These are phyloP conservation scores for Carex parvula DNA, from an alignment of 176 grass and related monocot species.

Conservation along the genomic window DNA sequence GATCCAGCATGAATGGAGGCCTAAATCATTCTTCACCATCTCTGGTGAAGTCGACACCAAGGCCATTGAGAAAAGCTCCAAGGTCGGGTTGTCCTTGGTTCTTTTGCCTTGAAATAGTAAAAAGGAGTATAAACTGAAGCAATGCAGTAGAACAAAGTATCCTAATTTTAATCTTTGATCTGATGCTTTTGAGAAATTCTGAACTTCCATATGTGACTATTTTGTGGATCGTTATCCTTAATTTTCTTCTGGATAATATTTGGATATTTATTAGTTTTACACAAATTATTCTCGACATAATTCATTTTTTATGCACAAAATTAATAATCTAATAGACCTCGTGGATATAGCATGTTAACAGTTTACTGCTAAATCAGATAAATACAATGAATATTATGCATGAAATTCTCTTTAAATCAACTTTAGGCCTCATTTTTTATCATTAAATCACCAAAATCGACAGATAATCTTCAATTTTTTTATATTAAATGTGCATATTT, in stretches of 20 bases:
- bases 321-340: no score
- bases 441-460: no score
- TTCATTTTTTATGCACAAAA: no score
- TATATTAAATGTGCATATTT: no score
- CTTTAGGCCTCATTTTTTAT: no score
- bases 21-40: constrained; percentile 38
- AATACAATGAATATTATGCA: no score
- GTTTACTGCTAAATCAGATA: no score
- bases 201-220: neutral
- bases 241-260: neutral
- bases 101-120: constrained; percentile 23
- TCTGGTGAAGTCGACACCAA: constrained; percentile 35
- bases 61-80: constrained; percentile 33
- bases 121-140: neutral
- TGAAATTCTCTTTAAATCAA: no score
- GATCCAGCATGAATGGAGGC: constrained; percentile 40
- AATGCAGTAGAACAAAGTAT: neutral
- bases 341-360: no score
- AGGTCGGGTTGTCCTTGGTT: constrained; percentile 35
- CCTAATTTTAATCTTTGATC: neutral
- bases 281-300: no score
- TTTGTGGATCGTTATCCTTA: neutral
- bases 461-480: no score
- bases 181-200: neutral
- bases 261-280: no score